These are phyloP conservation scores for Musa beccarii DNA, from an alignment of 176 grass and related monocot species.

Conservation along the genomic window DNA sequence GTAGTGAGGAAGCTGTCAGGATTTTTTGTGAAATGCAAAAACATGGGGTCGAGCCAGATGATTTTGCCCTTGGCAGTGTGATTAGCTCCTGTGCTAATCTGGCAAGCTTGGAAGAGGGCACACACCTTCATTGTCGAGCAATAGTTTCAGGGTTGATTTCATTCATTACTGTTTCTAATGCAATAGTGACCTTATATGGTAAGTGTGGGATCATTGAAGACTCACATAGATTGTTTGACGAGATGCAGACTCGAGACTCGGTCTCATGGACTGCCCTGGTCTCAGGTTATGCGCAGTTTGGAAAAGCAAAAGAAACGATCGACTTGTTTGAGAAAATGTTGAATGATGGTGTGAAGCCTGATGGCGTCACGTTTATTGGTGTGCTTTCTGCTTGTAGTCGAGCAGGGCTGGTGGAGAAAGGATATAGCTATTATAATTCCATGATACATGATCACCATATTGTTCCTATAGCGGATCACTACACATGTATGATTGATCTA, in stretches of 20 bases:
- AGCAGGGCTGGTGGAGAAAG: constrained; percentile 58
- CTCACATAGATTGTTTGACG: constrained; percentile 41
- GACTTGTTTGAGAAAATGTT: constrained; percentile 62
- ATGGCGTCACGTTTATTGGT: constrained; percentile 56
- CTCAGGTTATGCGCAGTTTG: constrained; percentile 55
- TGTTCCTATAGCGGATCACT: constrained; percentile 42
- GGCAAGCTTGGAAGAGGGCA: constrained; percentile 61
- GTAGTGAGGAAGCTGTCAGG: constrained; percentile 41
- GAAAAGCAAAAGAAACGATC: constrained; percentile 60
- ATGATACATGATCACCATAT: constrained; percentile 49
- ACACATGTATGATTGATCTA: constrained; percentile 71
- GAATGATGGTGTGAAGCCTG: constrained; percentile 39
- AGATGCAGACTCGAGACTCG: constrained; percentile 31
- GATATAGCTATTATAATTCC: constrained; percentile 36
- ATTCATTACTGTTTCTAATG: constrained; percentile 59
- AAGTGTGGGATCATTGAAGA: constrained; percentile 61
- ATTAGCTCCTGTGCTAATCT: constrained; percentile 55
- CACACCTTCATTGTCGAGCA: constrained; percentile 52
- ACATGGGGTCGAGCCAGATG: constrained; percentile 40
- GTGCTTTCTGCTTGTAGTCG: constrained; percentile 65
- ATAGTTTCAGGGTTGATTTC: constrained; percentile 39
- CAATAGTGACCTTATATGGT: constrained; percentile 58
- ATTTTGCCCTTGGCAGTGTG: constrained; percentile 53
- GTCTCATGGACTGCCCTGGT: constrained; percentile 67
- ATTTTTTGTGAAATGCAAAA: constrained; percentile 44